Evolutionary conservation across 331 rosid genomes (phyloP), one percentile per base, ranked within the genome.

Genomic region (Malus hybrid): DNA sequence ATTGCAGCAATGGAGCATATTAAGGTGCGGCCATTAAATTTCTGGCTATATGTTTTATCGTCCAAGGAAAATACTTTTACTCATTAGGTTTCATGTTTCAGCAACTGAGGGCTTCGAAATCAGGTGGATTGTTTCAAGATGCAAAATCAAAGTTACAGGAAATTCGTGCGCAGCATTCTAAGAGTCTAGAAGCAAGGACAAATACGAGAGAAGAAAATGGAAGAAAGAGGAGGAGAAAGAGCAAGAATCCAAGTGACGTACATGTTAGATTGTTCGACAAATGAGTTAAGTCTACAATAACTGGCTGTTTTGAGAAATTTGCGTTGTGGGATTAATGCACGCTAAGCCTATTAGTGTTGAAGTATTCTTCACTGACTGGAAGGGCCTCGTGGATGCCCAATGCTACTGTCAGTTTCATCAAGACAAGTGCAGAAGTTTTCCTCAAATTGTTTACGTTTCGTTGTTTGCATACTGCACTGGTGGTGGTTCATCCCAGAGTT

Each of bases 1-100:
- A 91, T 94, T 73, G 99, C 99, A 33, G 99, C 93, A n/a, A 92
- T 94, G 93, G 97, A 92, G 83, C 99, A 94, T 86, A 80, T 94
- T 36, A 87, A 86, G 98, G 98, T 94, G 67, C 71, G 83, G 67
- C 24, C 19, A 70, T 42, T 61, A 6, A 73, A 60, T 82, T 71
- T 63, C 14, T 67, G 6, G 3, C 71, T 76, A 9, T 27, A 6
- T 63, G 39, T 7, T 22, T 67, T 28, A 10, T 29, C n/a, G 8
- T 63, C 32, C 7, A 28, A 63, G 67, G 5, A 63, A 63, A 29
- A 63, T 63, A 28, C 6, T 69, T 70, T 55, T 65, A 56, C 64
- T 10, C 31, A 34, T 67, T 54, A 6, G 11, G 22, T 69, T 75
- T 86, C 20, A 64, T 50, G 36, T 86, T 87, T 87, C 96, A 94